These are phyloP conservation scores for Arabidopsis suecica DNA, from an alignment of 345 rosid genomes.

Conservation along the genomic window DNA sequence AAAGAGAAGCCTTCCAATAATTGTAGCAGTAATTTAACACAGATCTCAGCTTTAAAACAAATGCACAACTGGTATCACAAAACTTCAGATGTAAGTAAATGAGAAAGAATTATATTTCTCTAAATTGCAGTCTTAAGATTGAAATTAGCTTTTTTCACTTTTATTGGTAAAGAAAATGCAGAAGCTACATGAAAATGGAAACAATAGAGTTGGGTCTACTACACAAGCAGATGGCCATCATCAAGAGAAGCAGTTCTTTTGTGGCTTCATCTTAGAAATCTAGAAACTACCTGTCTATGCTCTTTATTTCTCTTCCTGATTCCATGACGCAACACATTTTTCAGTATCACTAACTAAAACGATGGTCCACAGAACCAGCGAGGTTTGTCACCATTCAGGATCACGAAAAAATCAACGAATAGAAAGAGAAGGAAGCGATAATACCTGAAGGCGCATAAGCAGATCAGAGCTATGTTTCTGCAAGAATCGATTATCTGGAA, in stretches of 20 bases:
- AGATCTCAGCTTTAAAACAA: neutral
- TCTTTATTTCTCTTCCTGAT: no score
- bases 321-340: no score
- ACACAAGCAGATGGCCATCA: neutral
- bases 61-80: constrained; percentile 5
- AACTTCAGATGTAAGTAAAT: neutral
- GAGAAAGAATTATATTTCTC: neutral
- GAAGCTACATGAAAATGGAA: neutral
- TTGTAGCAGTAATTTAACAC: neutral
- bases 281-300: neutral
- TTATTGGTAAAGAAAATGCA: neutral
- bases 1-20: neutral
- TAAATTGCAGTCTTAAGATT: neutral
- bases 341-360: no score
- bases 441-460: constrained; percentile 87
- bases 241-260: neutral
- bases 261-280: constrained; percentile 15
- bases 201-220: neutral
- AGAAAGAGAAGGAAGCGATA: neutral
- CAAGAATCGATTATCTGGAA: constrained; percentile 59
- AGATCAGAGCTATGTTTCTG: constrained; percentile 88
- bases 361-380: no score
- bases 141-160: neutral
- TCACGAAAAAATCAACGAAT: neutral
- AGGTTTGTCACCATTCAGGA: no score